Evolutionary conservation across 139 green algal species (phyloP).

Genomic region (Tetraselmis chui): DNA sequence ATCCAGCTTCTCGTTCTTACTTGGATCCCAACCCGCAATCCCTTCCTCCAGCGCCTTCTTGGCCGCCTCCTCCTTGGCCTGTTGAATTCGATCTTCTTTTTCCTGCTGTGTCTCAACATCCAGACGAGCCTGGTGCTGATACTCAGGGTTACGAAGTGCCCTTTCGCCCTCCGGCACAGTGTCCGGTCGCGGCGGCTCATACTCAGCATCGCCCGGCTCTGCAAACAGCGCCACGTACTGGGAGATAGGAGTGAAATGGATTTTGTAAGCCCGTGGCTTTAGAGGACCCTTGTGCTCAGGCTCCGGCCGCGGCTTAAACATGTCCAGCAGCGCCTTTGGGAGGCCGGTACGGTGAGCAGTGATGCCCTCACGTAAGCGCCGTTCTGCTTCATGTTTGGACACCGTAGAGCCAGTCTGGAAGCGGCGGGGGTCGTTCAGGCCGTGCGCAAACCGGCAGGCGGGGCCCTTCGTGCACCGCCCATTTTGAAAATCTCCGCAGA

Average conservation of each 20-base stretch:
- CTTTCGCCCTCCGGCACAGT: constrained; percentile 15
- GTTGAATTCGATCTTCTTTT: constrained; percentile 39
- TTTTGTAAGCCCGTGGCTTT: constrained; percentile 28
- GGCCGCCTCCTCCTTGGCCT: neutral
- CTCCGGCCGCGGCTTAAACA: constrained; percentile 53
- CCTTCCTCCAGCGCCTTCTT: constrained; percentile 35
- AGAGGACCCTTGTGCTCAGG: constrained; percentile 14
- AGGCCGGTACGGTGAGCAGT: constrained; percentile 64
- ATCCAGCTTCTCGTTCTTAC: constrained; percentile 65
- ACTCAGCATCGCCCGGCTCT: constrained; percentile 56
- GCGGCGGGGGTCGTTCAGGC: neutral
- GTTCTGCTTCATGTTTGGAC: neutral
- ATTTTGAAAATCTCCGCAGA: neutral
- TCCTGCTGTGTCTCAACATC: constrained; percentile 61
- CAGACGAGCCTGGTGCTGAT: constrained; percentile 53
- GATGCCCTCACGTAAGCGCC: constrained; percentile 10
- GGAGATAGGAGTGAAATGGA: constrained; percentile 53
- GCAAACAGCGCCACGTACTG: constrained; percentile 59
- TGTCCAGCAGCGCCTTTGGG: constrained; percentile 55
- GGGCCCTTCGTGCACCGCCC: neutral
- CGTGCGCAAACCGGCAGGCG: neutral
- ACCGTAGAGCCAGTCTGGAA: neutral
- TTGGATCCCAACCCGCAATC: constrained; percentile 50
- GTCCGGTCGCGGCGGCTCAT: constrained; percentile 48
- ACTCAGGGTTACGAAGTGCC: constrained; percentile 65